Evolutionary conservation across 768 basidiomycete species (phyloP).

Genomic region (Suillus cothurnatus): DNA sequence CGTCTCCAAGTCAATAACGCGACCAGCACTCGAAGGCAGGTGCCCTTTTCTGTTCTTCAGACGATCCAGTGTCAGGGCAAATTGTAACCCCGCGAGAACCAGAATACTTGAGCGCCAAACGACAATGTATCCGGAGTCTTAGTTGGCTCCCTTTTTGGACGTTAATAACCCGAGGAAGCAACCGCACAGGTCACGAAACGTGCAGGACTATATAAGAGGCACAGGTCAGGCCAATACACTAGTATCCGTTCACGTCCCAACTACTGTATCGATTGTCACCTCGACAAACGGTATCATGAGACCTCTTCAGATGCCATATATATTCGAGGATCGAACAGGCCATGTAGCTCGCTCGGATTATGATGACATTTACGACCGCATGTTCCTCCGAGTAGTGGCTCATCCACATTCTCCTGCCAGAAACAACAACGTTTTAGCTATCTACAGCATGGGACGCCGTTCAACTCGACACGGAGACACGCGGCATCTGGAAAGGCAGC

Average conservation of each 20-base stretch:
- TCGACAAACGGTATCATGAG: conserved; percentile 20
- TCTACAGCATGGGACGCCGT: conserved; percentile 69
- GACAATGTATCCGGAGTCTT: background rate
- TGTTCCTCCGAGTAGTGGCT: conserved; percentile 64
- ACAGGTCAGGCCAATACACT: too few relatives aligned
- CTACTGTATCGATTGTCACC: background rate
- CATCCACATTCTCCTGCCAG: conserved; percentile 40
- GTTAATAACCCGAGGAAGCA: background rate
- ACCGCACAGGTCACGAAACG: conserved; percentile 8
- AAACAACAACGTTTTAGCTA: conserved; percentile 43
- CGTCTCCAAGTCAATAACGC: background rate
- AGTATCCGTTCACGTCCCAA: background rate
- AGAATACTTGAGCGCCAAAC: background rate
- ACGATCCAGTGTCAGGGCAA: background rate
- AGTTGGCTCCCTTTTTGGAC: background rate
- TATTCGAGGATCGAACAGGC: conserved; percentile 71
- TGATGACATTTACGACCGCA: conserved; percentile 77
- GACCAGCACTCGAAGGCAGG: background rate
- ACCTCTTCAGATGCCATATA: conserved; percentile 46
- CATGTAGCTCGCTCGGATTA: conserved; percentile 59
- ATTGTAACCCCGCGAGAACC: conserved; percentile 4
- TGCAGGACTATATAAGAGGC: background rate
- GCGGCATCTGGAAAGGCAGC: conserved; percentile 52
- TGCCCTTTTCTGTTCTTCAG: background rate
- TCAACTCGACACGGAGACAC: conserved; percentile 61